These are phyloP conservation scores for Microcera coccophila DNA, from an alignment of 2,329 filamentous ascomycete genomes.

Conservation along the genomic window DNA sequence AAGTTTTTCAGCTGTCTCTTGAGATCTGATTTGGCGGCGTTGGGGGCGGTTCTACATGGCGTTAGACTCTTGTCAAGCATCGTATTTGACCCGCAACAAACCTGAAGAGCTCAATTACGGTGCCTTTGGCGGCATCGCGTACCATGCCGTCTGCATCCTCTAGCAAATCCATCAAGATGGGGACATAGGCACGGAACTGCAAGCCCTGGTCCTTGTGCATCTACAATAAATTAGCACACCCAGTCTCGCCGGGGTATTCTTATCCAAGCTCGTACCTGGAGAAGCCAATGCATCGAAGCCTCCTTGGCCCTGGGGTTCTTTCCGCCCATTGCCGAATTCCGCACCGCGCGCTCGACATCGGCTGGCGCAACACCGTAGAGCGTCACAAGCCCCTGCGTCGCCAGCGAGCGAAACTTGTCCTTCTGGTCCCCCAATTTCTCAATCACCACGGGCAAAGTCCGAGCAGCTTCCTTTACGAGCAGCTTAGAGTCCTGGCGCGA, in stretches of 20 bases:
- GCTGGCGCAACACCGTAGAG: constrained; percentile 65
- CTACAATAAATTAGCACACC: constrained; percentile 36
- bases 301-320: constrained; percentile 85
- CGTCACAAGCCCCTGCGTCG: constrained; percentile 71
- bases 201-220: constrained; percentile 79
- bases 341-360: constrained; percentile 77
- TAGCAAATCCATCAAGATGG: constrained; percentile 75
- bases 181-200: constrained; percentile 79
- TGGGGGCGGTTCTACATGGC: constrained; percentile 62
- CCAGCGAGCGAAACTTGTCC: constrained; percentile 75
- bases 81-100: constrained; percentile 38
- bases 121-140: constrained; percentile 75
- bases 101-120: constrained; percentile 84
- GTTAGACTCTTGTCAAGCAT: neutral
- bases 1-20: constrained; percentile 81
- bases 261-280: constrained; percentile 53
- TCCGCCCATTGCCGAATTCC: constrained; percentile 71
- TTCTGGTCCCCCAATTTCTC: constrained; percentile 86
- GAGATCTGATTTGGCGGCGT: constrained; percentile 80
- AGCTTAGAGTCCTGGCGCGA: constrained; percentile 78
- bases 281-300: constrained; percentile 77
- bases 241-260: neutral
- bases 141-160: constrained; percentile 89
- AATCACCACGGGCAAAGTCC: constrained; percentile 69
- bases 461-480: constrained; percentile 64